These are phyloP conservation scores for Straminergon stramineum DNA, from an alignment of 225 moss, liverwort and hornwort species.

Conservation along the genomic window DNA sequence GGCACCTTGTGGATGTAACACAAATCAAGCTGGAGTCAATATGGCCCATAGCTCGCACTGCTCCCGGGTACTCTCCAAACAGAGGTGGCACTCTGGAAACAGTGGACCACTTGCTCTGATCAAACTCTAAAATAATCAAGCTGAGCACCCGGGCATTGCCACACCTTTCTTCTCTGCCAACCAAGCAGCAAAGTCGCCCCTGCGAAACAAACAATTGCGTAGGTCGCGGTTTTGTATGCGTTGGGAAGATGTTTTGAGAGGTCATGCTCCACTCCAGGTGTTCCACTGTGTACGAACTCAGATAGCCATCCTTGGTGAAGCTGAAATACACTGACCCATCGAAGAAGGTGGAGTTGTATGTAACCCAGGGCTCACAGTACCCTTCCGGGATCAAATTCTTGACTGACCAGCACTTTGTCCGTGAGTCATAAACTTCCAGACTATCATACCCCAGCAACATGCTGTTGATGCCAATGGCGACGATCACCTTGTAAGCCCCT, in stretches of 20 bases:
- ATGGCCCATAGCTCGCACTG: slow-evolving; percentile 31
- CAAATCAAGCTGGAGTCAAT: slow-evolving; percentile 36
- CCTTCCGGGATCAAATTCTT: slow-evolving; percentile 30
- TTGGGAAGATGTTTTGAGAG: slow-evolving; percentile 20
- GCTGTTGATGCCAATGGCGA: slow-evolving; percentile 29
- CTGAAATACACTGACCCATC: slow-evolving; percentile 23
- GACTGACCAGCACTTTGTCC: slow-evolving; percentile 20
- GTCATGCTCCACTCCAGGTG: slow-evolving; percentile 23
- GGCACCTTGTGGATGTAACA: slow-evolving; percentile 26
- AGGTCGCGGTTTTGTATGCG: slow-evolving; percentile 17
- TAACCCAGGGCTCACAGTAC: slow-evolving; percentile 27
- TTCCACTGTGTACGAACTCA: slow-evolving; percentile 20
- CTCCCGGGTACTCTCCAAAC: slow-evolving; percentile 30
- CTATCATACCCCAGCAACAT: slow-evolving; percentile 18
- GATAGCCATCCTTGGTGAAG: slow-evolving; percentile 23
- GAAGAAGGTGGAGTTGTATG: slow-evolving; percentile 30
- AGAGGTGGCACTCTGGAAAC: slow-evolving; percentile 24
- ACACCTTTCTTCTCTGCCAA: slow-evolving; percentile 20
- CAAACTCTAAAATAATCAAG: slow-evolving; percentile 22
- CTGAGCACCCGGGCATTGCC: slow-evolving; percentile 20
- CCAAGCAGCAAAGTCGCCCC: slow-evolving; percentile 25
- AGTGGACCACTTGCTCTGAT: slow-evolving; percentile 25
- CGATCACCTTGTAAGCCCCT: slow-evolving; percentile 29
- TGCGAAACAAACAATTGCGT: slow-evolving; percentile 26
- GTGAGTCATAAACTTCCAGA: slow-evolving; percentile 25